Percentiles rank a stretch among this genome's conserved stretches.
Conservation (phyloP, 2,329 filamentous ascomycete species). For the Fusarium camptoceras region DNA sequence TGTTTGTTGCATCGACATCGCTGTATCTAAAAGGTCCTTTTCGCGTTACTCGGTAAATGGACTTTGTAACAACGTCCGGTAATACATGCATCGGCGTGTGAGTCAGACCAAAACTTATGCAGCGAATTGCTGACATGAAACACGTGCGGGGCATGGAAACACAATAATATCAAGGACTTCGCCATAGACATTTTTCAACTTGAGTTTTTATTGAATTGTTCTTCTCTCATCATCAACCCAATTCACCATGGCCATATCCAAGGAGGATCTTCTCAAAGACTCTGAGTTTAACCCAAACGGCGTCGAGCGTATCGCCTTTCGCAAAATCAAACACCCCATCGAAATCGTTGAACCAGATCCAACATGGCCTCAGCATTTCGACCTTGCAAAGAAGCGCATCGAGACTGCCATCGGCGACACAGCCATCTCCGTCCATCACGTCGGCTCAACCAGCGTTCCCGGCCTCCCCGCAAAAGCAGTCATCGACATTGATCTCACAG, state of each 20-base stretch:
- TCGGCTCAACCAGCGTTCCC: slow-evolving; percentile 64
- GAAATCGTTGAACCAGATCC: slow-evolving; percentile 54
- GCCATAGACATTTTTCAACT: background rate
- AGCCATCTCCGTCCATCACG: slow-evolving; percentile 56
- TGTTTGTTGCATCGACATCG: background rate
- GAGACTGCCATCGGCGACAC: slow-evolving; percentile 51
- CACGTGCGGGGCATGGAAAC: background rate
- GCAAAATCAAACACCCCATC: slow-evolving; percentile 40
- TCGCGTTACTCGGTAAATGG: background rate
- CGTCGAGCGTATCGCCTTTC: slow-evolving; percentile 45
- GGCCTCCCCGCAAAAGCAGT: slow-evolving; percentile 62
- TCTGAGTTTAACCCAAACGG: slow-evolving; percentile 37
- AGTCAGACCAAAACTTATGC: background rate
- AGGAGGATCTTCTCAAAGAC: slow-evolving; percentile 46
- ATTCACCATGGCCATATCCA: slow-evolving; percentile 33
- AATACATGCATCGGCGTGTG: background rate
- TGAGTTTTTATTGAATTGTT: accelerated
- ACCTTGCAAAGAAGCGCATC: slow-evolving; percentile 50
- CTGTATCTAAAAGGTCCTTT: accelerated
- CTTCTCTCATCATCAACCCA: accelerated
- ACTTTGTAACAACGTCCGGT: background rate
- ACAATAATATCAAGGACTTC: background rate
- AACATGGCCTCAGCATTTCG: slow-evolving; percentile 52
- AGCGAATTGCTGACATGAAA: background rate
- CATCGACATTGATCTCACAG: slow-evolving; percentile 64